Base-by-base conservation (phyloP, 1,284 basidiomycete species). In the Neonothopanus nambi region DNA sequence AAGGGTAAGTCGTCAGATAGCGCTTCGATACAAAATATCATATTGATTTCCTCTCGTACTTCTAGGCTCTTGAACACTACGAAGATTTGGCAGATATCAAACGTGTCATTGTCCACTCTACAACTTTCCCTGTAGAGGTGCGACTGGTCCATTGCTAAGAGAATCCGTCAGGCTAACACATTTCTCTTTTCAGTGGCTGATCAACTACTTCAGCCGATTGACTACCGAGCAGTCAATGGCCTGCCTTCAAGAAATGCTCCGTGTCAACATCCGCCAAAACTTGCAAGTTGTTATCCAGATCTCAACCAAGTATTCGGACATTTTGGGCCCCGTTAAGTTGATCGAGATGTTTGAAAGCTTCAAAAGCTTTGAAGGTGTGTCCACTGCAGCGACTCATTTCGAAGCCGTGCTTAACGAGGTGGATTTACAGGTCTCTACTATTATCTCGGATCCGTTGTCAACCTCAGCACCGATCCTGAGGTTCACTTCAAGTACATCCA, bases 401-500 rank as follows among this genome's bases (percentile, higher is more conserved):
- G 24, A 28, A 2, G 13, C 28, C 15, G 23, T 23, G 48, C 37
- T 63, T 17, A 44, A 33, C 30, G 54, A 49, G 46, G 26, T 36
- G 13, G 15, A n/a, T 11, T 8, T 37, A 44, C 51, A 89, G 93
- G 95, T 68, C 84, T 99, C 17, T 99, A 99, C 79, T 99, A 99
- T 76, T 95, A 95, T 71, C 85, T 96, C 56, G 94, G 97, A 43
- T 98, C 96, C 6, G 85, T 99, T 61, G 97, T 99, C 70, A 99
- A 99, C 75, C 82, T 99, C 59, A 93, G 89, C 69, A 85, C 93
- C 68, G 97, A 99, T 71, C 82, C 93, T 15, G 97, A 99, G 71
- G 97, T 99, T 3, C 93, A 98, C 79, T 99, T 98, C 87, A 99
- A 99, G 81, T 99, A 99, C 76, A 98, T 99, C 66, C 97, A 99